Percentiles rank a stretch among this genome's conserved stretches.
Evolutionary conservation across 192 early-diverging fungal species (phyloP).

Genomic region (Linnemannia hyalina): DNA sequence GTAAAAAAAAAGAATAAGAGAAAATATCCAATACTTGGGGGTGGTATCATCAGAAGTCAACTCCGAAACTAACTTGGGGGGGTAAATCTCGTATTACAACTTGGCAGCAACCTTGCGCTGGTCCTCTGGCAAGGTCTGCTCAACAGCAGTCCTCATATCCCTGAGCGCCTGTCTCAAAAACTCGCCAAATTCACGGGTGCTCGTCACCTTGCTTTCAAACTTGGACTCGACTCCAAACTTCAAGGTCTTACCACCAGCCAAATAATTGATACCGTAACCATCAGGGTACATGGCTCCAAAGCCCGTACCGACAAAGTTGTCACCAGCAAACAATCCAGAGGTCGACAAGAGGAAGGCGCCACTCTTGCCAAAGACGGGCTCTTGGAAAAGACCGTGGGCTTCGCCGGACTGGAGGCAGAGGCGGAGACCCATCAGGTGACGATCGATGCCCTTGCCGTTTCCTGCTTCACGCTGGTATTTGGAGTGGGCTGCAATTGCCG

Average conservation of each 20-base stretch:
- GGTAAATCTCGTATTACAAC: slow-evolving; percentile 2
- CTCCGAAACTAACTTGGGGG: background rate
- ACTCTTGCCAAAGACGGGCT: slow-evolving; percentile 78
- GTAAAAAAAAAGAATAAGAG: background rate
- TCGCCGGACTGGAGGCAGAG: slow-evolving; percentile 63
- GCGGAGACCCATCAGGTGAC: slow-evolving; percentile 86
- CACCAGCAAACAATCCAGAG: slow-evolving; percentile 79
- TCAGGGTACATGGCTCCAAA: slow-evolving; percentile 87
- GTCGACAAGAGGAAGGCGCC: slow-evolving; percentile 82
- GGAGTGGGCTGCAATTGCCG: slow-evolving; percentile 75
- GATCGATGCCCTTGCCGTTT: slow-evolving; percentile 85
- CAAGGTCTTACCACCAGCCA: slow-evolving; percentile 70
- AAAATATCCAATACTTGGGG: background rate
- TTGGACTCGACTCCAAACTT: slow-evolving; percentile 91
- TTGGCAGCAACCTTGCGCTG: slow-evolving; percentile 40
- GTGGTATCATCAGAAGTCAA: background rate
- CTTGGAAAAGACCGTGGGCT: slow-evolving; percentile 63
- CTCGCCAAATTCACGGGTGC: slow-evolving; percentile 42
- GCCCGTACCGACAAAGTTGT: slow-evolving; percentile 80
- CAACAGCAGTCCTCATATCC: slow-evolving; percentile 41
- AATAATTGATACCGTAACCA: slow-evolving; percentile 93
- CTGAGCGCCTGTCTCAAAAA: slow-evolving; percentile 34
- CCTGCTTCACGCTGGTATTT: slow-evolving; percentile 77
- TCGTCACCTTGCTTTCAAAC: slow-evolving; percentile 29
- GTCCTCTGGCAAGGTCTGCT: slow-evolving; percentile 45